Evolutionary conservation across 306 rosid genomes (phyloP).

Genomic region (Cucurbita ficifolia): DNA sequence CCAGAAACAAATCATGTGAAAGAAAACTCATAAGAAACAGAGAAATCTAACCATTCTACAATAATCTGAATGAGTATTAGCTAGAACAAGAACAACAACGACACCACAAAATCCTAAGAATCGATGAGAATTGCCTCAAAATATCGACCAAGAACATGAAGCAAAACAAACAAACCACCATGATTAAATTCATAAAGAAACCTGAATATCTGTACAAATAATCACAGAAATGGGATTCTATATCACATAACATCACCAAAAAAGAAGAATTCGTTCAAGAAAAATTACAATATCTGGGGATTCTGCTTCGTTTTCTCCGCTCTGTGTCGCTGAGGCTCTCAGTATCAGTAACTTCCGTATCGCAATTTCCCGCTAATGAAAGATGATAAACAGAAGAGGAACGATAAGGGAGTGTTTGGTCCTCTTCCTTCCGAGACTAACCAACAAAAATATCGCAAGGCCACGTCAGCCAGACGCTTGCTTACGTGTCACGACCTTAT

Average conservation of each 20-base stretch:
- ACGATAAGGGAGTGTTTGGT: constrained; percentile 60
- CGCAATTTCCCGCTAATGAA: not conserved
- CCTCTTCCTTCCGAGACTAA: constrained; percentile 28
- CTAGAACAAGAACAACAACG: not conserved
- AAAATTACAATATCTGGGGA: not conserved
- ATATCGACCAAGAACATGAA: not conserved
- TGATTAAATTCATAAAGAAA: not conserved
- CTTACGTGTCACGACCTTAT: not conserved
- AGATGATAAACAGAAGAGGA: constrained; percentile 17
- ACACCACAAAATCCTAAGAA: not conserved
- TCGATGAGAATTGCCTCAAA: not conserved
- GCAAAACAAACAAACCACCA: not conserved
- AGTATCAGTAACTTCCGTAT: constrained; percentile 8
- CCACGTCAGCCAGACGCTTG: not conserved
- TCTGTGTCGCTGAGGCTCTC: not conserved
- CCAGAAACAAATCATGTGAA: not conserved
- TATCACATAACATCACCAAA: not conserved
- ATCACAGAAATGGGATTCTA: constrained; percentile 10
- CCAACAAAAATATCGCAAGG: constrained; percentile 17
- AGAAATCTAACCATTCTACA: not conserved
- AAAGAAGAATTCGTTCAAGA: not conserved
- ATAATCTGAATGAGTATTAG: not conserved
- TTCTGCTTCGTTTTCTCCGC: not conserved
- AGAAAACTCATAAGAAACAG: not conserved
- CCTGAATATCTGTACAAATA: not conserved